Conservation (phyloP, 2,329 filamentous ascomycete genomes). For the Fusarium citri region DNA sequence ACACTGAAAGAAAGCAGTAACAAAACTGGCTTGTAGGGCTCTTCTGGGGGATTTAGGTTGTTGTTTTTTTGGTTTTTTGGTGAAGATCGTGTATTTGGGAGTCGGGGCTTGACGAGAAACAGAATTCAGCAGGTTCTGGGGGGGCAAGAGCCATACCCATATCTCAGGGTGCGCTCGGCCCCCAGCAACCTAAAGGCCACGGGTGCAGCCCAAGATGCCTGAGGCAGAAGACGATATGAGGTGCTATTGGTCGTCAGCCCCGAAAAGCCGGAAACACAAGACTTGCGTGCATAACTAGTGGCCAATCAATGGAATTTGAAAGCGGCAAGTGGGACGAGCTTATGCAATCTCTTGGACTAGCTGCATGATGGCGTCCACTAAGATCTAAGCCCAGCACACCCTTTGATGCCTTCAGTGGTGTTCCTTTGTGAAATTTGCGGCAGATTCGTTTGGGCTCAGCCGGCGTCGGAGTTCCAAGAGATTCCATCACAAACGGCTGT, state of each 20-base stretch:
- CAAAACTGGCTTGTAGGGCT: slow-evolving; percentile 24
- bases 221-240: slow-evolving; percentile 27
- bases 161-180: slow-evolving; percentile 38
- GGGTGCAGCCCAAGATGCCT: slow-evolving; percentile 43
- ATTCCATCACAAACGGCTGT: slow-evolving; percentile 19
- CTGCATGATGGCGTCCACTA: slow-evolving; percentile 20
- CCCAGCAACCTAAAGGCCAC: slow-evolving; percentile 36
- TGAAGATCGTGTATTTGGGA: slow-evolving; percentile 36
- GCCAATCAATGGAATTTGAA: slow-evolving; percentile 31
- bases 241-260: slow-evolving; percentile 34
- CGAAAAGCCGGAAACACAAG: slow-evolving; percentile 34
- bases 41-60: slow-evolving; percentile 21
- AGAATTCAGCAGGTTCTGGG: slow-evolving; percentile 41
- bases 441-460: slow-evolving; percentile 29
- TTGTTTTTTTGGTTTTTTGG: slow-evolving; percentile 29
- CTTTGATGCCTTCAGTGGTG: neutral
- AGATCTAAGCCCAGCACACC: slow-evolving; percentile 9
- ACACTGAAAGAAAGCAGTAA: slow-evolving; percentile 38
- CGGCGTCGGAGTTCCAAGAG: slow-evolving; percentile 27
- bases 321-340: slow-evolving; percentile 16
- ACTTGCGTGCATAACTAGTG: slow-evolving; percentile 34
- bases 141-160: slow-evolving; percentile 46
- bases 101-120: slow-evolving; percentile 44
- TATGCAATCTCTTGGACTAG: slow-evolving; percentile 33
- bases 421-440: slow-evolving; percentile 24